These are phyloP conservation scores for Ettlia oleoabundans DNA, from an alignment of 139 green algal genomes.

Conservation along the genomic window DNA sequence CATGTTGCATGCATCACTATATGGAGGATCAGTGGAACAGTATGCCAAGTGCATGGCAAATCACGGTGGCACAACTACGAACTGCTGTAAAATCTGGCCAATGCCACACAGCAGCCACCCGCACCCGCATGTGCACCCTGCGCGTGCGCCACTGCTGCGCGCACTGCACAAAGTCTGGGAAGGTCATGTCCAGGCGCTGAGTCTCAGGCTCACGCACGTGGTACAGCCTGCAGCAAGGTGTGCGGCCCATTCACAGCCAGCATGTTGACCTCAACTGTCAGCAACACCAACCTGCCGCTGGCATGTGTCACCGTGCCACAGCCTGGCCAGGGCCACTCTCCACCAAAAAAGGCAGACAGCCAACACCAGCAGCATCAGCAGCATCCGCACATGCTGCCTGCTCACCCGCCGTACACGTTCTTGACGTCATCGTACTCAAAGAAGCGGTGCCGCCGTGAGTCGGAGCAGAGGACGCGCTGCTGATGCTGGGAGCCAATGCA, in stretches of 20 bases:
- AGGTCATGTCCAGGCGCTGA: slow-evolving; percentile 45
- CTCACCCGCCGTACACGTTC: slow-evolving; percentile 59
- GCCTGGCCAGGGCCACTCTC: too few species aligned
- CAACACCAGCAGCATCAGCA: too few species aligned
- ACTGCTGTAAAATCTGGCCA: neutral
- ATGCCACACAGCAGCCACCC: too few species aligned
- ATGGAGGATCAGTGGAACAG: too few species aligned
- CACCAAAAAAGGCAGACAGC: too few species aligned
- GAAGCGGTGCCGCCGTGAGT: slow-evolving; percentile 55
- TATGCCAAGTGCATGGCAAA: too few species aligned
- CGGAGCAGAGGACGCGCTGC: slow-evolving; percentile 55
- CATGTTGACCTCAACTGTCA: too few species aligned
- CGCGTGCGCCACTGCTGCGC: slow-evolving; percentile 45
- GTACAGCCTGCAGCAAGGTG: slow-evolving; percentile 49
- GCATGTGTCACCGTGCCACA: too few species aligned
- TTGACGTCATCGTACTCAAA: slow-evolving; percentile 54
- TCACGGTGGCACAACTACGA: neutral
- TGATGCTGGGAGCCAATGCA: neutral
- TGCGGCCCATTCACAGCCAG: neutral
- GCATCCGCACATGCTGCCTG: too few species aligned
- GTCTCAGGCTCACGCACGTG: slow-evolving; percentile 71
- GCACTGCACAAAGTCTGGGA: slow-evolving; percentile 60
- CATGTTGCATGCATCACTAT: neutral
- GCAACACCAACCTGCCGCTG: too few species aligned
- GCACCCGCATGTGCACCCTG: slow-evolving; percentile 43